Base-by-base conservation (phyloP, 2,329 filamentous ascomycete species). In the Penicillium nordicum region DNA sequence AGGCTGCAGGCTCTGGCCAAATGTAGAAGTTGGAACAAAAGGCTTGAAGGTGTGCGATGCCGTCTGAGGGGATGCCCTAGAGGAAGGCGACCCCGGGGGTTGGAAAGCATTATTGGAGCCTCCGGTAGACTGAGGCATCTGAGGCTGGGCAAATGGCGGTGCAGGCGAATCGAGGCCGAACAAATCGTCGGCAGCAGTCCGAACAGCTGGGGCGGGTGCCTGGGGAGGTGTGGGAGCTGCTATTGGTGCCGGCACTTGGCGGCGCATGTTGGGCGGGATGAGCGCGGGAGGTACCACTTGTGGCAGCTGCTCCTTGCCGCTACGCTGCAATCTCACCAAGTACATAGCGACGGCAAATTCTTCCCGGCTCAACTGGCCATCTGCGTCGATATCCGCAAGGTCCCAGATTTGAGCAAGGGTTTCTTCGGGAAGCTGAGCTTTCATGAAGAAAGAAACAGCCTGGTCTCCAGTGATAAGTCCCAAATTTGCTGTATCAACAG, bases 281-380 rank as follows among this genome's bases (percentile, higher is more conserved):
- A 97, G 79, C 63, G 88, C 92, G 0, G 87, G 79, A 10, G 93
- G 92, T 41, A 99, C 78, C n/a, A 84, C 82, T 23, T 87, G 79
- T 2, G 94, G 94, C 32, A 97, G 75, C 29, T 84, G 78, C 54
- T 87, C 85, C 55, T 85, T 85, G 60, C 87, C 88, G 62, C 83
- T 88, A 52, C 92, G 84, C 72, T 97, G 92, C 72, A 96, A 90
- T 59, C 92, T 85, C 66, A 99, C 97, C 49, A 99, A 81, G 71
- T 95, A 95, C 92, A 99, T 97, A 51, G 94, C 93, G 45, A 99
- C 92, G 0, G 94, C 92, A 70, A 99, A 99, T 67, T 96, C 92
- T 64, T 99, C 94, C 65, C 85, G 86, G 45, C 83, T 92, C 55
- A 99, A 79, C 55, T 88, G 87, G 11, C 94, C 94, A 64, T 92